phyloP scores from a whole-genome alignment of 352 stramenopile species.

The Phytopythium aichiense region DNA sequence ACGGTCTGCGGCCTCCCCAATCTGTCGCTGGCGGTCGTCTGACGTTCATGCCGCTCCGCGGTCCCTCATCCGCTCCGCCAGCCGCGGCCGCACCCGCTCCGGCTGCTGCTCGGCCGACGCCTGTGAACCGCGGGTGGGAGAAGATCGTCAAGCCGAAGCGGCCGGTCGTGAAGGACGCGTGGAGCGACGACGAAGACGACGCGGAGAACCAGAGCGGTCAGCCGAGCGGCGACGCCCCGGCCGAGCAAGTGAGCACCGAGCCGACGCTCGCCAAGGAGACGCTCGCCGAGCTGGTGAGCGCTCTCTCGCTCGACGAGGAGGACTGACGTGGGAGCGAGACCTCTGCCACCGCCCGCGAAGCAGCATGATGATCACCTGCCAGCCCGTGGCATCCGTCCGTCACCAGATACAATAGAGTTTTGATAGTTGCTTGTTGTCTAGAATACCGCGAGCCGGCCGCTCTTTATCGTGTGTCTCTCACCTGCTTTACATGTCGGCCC shows the following conservation, averaged over 20 bases:
- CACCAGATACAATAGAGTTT: conserved; percentile 1
- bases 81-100: conserved; percentile 12
- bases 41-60: conserved; percentile 53
- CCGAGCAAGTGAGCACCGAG: not conserved
- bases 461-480: not conserved
- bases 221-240: conserved; percentile 2
- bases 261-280: too few species aligned
- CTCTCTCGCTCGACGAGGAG: not conserved
- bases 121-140: conserved; percentile 66
- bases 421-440: conserved; percentile 4
- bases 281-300: too few species aligned
- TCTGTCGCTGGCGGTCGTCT: conserved; percentile 27
- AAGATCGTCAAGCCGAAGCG: conserved; percentile 45
- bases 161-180: conserved; percentile 55
- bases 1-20: conserved; percentile 15
- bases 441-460: not conserved
- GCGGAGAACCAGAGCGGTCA: conserved; percentile 11
- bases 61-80: conserved; percentile 13
- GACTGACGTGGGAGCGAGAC: not conserved
- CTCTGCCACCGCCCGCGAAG: not conserved
- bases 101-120: conserved; percentile 18
- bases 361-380: too few species aligned
- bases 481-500: not conserved
- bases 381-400: not conserved
- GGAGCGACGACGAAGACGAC: conserved; percentile 71